Percentiles rank a stretch among this genome's conserved stretches.
Evolutionary conservation across 768 basidiomycete species (phyloP).

Genomic region (Termitomyces sp.): DNA sequence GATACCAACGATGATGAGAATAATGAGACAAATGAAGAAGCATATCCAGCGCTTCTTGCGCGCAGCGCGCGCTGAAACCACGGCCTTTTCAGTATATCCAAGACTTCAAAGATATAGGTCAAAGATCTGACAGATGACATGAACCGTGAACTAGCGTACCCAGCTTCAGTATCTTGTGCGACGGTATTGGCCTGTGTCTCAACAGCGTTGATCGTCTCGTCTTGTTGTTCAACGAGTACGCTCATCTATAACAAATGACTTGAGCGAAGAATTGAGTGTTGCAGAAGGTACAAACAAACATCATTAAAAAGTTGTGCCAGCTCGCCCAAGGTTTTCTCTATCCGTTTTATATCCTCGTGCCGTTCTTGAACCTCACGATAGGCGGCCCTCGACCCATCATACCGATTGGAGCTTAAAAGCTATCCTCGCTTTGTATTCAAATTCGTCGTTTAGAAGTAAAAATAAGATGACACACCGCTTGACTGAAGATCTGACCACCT

Average conservation of each 20-base stretch:
- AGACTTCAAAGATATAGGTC: slow-evolving; percentile 39
- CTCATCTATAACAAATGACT: slow-evolving; percentile 62
- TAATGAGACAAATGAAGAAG: slow-evolving; percentile 65
- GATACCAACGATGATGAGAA: slow-evolving; percentile 63
- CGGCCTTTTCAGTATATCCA: slow-evolving; percentile 81
- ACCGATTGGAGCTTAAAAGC: slow-evolving; percentile 89
- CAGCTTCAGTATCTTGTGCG: slow-evolving; percentile 80
- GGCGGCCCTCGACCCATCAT: slow-evolving; percentile 82
- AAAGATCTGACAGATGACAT: neutral
- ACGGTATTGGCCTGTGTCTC: slow-evolving; percentile 70
- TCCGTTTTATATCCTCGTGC: slow-evolving; percentile 92
- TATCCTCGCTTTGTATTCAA: slow-evolving; percentile 23
- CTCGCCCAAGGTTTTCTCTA: slow-evolving; percentile 89
- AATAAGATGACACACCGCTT: slow-evolving; percentile 49
- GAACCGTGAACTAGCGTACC: slow-evolving; percentile 41
- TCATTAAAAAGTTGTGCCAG: slow-evolving; percentile 96
- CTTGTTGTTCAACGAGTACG: slow-evolving; percentile 91
- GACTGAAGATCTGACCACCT: slow-evolving; percentile 84
- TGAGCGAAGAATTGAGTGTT: neutral
- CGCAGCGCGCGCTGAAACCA: slow-evolving; percentile 79
- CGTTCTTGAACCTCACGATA: slow-evolving; percentile 97
- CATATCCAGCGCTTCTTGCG: slow-evolving; percentile 98
- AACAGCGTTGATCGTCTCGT: slow-evolving; percentile 79
- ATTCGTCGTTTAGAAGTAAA: neutral
- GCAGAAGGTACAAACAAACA: slow-evolving; percentile 37